phyloP scores from a whole-genome alignment of 164 flowering plant species.

The Malania oleifera region DNA sequence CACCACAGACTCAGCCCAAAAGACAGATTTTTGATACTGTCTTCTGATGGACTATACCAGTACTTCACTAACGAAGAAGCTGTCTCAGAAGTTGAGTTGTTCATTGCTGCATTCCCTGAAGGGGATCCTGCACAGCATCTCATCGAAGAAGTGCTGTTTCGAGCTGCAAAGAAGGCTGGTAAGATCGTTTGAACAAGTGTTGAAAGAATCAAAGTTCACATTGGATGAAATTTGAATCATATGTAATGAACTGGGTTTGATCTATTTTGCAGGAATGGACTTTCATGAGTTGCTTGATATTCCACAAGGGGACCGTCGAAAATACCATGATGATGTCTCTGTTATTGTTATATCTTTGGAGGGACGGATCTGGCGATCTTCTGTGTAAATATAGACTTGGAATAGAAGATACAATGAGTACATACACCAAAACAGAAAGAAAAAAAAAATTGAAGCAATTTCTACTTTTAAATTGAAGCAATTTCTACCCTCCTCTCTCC shows the following conservation, averaged over 20 bases:
- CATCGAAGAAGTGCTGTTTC: constrained; percentile 2
- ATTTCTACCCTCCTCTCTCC: too few species aligned
- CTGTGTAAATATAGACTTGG: constrained; percentile 39
- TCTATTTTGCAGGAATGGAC: constrained; percentile 55
- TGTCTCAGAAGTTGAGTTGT: constrained; percentile 5
- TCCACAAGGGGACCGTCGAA: constrained; percentile 73
- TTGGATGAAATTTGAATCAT: too few species aligned
- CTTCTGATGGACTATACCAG: constrained; percentile 2
- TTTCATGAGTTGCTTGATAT: constrained; percentile 75
- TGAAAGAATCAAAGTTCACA: too few species aligned
- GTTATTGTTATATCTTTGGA: constrained; percentile 69
- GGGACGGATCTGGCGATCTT: constrained; percentile 77
- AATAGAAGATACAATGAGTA: too few species aligned
- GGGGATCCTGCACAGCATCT: constrained; percentile 5
- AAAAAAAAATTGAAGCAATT: too few species aligned
- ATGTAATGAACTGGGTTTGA: not conserved
- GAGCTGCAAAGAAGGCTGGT: constrained; percentile 8
- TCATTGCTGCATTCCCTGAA: not conserved
- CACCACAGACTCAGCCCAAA: not conserved
- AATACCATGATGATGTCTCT: constrained; percentile 76
- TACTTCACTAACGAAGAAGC: constrained; percentile 9
- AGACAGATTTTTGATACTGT: constrained; percentile 4
- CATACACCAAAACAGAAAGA: too few species aligned
- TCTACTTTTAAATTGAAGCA: too few species aligned
- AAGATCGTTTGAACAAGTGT: too few species aligned